These are phyloP conservation scores for Heterobasidion occidentale DNA, from an alignment of 1,284 basidiomycete species.

Conservation along the genomic window DNA sequence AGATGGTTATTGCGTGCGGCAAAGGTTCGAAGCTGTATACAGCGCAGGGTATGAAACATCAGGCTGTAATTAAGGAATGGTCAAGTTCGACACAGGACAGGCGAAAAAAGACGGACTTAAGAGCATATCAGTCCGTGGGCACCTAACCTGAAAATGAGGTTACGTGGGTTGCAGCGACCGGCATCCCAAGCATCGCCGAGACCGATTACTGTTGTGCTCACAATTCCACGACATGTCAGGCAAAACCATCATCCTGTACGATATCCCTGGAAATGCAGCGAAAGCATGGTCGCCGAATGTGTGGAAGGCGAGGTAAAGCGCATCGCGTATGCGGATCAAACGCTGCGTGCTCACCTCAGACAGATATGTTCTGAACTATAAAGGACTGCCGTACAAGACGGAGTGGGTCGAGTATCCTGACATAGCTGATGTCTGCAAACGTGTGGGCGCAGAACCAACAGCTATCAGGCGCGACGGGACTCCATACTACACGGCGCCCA, in stretches of 20 bases:
- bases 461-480: constrained; percentile 17
- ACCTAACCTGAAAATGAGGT: too few species aligned
- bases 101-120: too few species aligned
- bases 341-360: not conserved
- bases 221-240: not conserved
- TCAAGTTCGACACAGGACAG: too few species aligned
- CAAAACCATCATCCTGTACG: constrained; percentile 15
- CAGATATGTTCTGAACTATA: constrained; percentile 31
- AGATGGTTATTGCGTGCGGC: too few species aligned
- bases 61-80: too few species aligned
- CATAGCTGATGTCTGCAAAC: constrained; percentile 22
- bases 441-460: constrained; percentile 23
- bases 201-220: not conserved
- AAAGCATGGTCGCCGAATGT: constrained; percentile 21
- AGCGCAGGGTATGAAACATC: too few species aligned
- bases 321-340: not conserved
- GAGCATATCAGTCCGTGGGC: too few species aligned
- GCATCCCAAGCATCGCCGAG: not conserved
- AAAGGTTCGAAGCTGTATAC: too few species aligned
- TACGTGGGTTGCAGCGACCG: too few species aligned
- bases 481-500: constrained; percentile 28
- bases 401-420: constrained; percentile 31
- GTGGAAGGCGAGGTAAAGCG: constrained; percentile 18
- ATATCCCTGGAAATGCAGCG: constrained; percentile 14
- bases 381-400: constrained; percentile 29